phyloP scores from a whole-genome alignment of 2,329 filamentous ascomycete genomes.

The Diaporthe caulivora region DNA sequence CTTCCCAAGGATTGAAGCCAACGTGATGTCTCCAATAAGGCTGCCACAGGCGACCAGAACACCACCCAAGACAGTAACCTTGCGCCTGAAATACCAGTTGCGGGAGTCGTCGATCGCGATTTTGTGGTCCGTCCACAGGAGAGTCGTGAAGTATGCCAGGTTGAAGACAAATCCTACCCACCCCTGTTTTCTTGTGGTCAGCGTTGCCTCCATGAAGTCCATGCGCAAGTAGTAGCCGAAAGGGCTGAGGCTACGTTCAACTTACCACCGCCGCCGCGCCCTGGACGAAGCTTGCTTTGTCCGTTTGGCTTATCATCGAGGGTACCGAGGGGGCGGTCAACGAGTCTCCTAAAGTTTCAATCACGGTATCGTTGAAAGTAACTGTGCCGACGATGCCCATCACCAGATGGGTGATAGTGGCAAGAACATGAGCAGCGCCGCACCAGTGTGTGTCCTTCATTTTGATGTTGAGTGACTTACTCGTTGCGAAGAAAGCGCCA shows the following conservation, averaged over 20 bases:
- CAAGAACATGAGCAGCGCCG: neutral
- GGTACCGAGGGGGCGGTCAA: neutral
- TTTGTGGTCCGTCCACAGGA: neutral
- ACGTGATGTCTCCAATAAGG: neutral
- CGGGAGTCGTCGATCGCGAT: neutral
- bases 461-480: neutral
- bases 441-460: neutral
- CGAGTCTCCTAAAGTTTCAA: neutral
- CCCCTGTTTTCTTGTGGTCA: neutral
- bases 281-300: neutral
- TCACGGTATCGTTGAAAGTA: neutral
- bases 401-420: neutral
- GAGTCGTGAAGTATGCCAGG: neutral
- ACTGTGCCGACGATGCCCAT: neutral
- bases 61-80: neutral
- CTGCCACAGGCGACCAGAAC: neutral
- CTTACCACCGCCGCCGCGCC: neutral
- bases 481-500: neutral
- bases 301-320: neutral
- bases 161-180: neutral
- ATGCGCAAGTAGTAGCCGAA: neutral
- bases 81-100: neutral
- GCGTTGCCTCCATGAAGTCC: neutral
- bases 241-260: neutral
- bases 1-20: neutral